Evolutionary conservation across 1,284 basidiomycete species (phyloP).

Genomic region (Boletus smithii): DNA sequence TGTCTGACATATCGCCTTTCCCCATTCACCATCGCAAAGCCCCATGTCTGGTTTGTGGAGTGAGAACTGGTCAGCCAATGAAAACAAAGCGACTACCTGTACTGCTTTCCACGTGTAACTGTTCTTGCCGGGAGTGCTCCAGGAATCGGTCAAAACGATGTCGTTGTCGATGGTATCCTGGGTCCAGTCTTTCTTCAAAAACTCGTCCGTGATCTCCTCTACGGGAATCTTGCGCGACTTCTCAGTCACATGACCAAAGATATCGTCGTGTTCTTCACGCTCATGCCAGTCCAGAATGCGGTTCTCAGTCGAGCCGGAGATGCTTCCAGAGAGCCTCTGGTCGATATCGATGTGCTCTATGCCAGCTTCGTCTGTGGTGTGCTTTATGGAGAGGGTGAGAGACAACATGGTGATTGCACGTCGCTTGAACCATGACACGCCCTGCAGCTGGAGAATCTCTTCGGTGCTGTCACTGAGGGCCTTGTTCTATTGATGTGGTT

Average conservation of each 20-base stretch:
- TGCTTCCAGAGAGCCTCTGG: constrained; percentile 44
- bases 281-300: constrained; percentile 42
- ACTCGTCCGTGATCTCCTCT: constrained; percentile 48
- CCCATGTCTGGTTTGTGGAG: constrained; percentile 56
- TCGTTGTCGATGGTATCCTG: constrained; percentile 51
- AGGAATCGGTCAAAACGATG: constrained; percentile 47
- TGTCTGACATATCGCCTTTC: constrained; percentile 61
- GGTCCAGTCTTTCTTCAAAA: constrained; percentile 53
- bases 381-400: constrained; percentile 42
- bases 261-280: constrained; percentile 36
- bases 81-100: constrained; percentile 40
- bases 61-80: constrained; percentile 4
- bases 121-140: constrained; percentile 55
- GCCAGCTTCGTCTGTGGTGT: constrained; percentile 41
- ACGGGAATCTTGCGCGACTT: constrained; percentile 49
- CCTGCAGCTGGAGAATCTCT: constrained; percentile 49
- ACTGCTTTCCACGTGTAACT: constrained; percentile 50
- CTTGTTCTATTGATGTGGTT: constrained; percentile 28
- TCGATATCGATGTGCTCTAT: constrained; percentile 46
- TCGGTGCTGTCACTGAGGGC: constrained; percentile 43
- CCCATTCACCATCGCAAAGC: constrained; percentile 56
- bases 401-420: constrained; percentile 41
- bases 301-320: constrained; percentile 41
- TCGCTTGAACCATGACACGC: constrained; percentile 47
- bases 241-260: constrained; percentile 45